phyloP scores from a whole-genome alignment of 768 basidiomycete genomes.

The Chalciporus pseudorubinellus region DNA sequence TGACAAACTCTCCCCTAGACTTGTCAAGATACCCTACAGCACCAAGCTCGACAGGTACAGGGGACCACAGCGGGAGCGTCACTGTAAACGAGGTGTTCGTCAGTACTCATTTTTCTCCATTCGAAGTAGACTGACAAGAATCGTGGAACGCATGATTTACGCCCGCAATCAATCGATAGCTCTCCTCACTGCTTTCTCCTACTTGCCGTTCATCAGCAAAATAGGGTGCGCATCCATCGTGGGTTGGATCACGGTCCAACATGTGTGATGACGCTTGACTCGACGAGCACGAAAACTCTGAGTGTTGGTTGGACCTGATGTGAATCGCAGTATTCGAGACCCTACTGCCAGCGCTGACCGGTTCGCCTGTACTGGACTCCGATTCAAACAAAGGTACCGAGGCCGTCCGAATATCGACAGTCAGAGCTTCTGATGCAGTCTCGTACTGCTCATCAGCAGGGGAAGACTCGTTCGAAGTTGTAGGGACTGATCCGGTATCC shows the following conservation, averaged over 20 bases:
- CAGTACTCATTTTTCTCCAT: background rate
- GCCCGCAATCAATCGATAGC: slow-evolving; percentile 55
- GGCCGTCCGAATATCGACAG: slow-evolving; percentile 4
- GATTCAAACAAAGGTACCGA: background rate
- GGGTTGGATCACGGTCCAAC: background rate
- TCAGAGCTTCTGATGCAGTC: slow-evolving; percentile 27
- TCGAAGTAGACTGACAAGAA: slow-evolving; percentile 46
- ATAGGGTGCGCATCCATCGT: slow-evolving; percentile 19
- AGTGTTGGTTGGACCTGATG: slow-evolving; percentile 3
- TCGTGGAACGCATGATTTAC: slow-evolving; percentile 68
- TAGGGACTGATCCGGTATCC: background rate
- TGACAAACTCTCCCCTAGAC: slow-evolving; percentile 65
- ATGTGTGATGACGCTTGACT: background rate
- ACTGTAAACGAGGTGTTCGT: slow-evolving; percentile 36
- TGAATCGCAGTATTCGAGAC: background rate
- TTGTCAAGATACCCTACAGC: slow-evolving; percentile 75
- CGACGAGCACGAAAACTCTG: slow-evolving; percentile 21
- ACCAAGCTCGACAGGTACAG: slow-evolving; percentile 59
- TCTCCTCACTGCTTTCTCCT: slow-evolving; percentile 55
- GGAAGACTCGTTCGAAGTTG: slow-evolving; percentile 14
- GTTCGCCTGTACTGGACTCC: background rate
- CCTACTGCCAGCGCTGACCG: background rate
- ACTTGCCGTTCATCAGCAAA: slow-evolving; percentile 38
- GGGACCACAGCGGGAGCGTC: slow-evolving; percentile 69
- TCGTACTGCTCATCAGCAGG: slow-evolving; percentile 26